A percentile compares a stretch with the other conserved stretches of the same genome.
These are phyloP conservation scores for Bullera alba DNA, from an alignment of 768 basidiomycete genomes.

Conservation along the genomic window DNA sequence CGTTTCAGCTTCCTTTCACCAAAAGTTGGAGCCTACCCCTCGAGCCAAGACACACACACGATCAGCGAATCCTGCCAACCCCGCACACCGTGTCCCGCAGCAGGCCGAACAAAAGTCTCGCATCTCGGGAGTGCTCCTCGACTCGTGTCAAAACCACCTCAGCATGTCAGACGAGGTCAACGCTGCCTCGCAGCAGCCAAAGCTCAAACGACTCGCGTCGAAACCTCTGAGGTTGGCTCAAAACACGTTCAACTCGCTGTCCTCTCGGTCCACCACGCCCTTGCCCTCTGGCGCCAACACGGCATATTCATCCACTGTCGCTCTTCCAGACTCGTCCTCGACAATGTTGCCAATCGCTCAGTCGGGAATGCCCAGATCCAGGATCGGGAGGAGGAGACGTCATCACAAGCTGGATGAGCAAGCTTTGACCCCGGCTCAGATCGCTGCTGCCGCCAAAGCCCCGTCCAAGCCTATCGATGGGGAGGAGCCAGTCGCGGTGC, in stretches of 20 bases:
- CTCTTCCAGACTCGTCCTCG: too few relatives aligned
- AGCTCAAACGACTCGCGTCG: constrained; percentile 25
- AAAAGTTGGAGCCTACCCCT: too few relatives aligned
- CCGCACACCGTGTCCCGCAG: too few relatives aligned
- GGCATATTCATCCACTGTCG: too few relatives aligned
- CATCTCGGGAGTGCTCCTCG: too few relatives aligned
- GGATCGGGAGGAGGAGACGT: constrained; percentile 4
- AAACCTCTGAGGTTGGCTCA: constrained; percentile 41
- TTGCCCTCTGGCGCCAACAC: neutral
- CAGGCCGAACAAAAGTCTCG: too few relatives aligned
- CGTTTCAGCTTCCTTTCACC: too few relatives aligned
- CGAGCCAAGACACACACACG: too few relatives aligned
- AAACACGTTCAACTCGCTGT: constrained; percentile 21
- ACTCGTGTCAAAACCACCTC: too few relatives aligned
- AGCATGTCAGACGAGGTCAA: too few relatives aligned
- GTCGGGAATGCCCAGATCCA: neutral
- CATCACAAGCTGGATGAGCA: constrained; percentile 5
- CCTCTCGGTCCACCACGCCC: constrained; percentile 6
- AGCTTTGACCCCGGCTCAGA: constrained; percentile 17
- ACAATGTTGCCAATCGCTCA: neutral
- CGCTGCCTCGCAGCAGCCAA: too few relatives aligned
- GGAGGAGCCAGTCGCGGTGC: constrained; percentile 35
- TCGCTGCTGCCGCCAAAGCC: constrained; percentile 30
- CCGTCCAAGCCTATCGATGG: constrained; percentile 42
- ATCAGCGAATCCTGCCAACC: too few relatives aligned